Base-by-base conservation (phyloP, 2,329 filamentous ascomycete species). In the Rhexocercosporidium sp. region DNA sequence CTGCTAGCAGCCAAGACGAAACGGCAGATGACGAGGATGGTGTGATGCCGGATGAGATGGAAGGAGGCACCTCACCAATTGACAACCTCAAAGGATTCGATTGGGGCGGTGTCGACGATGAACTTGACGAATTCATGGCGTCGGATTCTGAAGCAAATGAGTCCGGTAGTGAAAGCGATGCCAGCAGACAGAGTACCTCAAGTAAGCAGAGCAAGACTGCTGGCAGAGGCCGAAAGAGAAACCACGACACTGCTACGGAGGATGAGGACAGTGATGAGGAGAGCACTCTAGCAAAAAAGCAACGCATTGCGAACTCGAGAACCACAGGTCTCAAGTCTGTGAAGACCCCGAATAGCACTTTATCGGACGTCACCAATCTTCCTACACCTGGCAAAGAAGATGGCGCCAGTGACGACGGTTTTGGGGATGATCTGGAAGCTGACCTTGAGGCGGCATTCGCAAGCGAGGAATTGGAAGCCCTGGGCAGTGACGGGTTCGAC, bases 111-210 rank as follows among this genome's bases (percentile, higher is more conserved):
- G 85, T 87, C 1, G 89, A 93, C 71, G 89, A 91, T 66, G 93
- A 96, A 74, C 81, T 96, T 11, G 87, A 86, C 16, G 92, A 93
- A 54, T 94, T 96, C 72, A 80, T 96, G 71, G 86, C 85, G 11
- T 81, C 82, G 6, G 85, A 84, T 29, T 83, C 81, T 1, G 85
- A 85, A 0, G 84, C 83, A 14, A 82, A 82, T 53, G 75, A 76
- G 64, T 72, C 72, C 3, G 73, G 72, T 25, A 70, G 67, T 7
- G 70, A 65, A 8, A 74, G 72, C 41, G 64, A 69, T 59, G 46
- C 41, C 25, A 67, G 64, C 29, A 65, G 62, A n/a, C 51, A 62
- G 5, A 75, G 69, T 61, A 64, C 60, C 11, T 59, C 64, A 7
- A 75, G 70, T 61, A 71, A 41, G 25, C 61, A 54, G 18, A 71